These are phyloP conservation scores for Kandelia obovata DNA, from an alignment of 345 rosid species.

Conservation along the genomic window DNA sequence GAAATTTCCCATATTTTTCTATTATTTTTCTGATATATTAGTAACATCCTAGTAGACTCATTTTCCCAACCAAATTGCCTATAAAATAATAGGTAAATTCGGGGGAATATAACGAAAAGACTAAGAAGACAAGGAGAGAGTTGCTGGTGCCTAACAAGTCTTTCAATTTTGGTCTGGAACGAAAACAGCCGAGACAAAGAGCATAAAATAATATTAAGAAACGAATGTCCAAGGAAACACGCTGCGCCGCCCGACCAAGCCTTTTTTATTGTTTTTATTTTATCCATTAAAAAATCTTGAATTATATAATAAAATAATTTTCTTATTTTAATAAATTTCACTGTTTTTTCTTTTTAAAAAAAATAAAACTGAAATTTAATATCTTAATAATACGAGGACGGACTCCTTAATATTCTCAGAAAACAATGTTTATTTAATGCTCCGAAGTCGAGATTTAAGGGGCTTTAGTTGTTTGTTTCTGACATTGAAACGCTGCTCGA, in stretches of 20 bases:
- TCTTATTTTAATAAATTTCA: no score
- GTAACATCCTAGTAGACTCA: no score
- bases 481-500: slow-evolving; percentile 32
- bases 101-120: slow-evolving; percentile 23
- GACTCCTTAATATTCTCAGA: background rate
- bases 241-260: slow-evolving; percentile 54
- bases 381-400: background rate
- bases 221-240: slow-evolving; percentile 30
- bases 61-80: no score
- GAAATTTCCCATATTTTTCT: no score
- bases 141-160: slow-evolving; percentile 28
- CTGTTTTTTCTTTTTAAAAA: no score
- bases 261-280: slow-evolving; percentile 3
- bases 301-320: no score
- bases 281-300: no score
- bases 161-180: background rate
- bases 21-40: no score
- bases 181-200: slow-evolving; percentile 16
- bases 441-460: slow-evolving; percentile 42
- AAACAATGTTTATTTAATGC: background rate
- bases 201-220: slow-evolving; percentile 1
- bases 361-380: no score
- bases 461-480: slow-evolving; percentile 27
- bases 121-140: slow-evolving; percentile 44
- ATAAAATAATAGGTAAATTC: slow-evolving; percentile 9